These are phyloP conservation scores for Exophiala mesophila DNA, from an alignment of 2,329 filamentous ascomycete species.

Conservation along the genomic window DNA sequence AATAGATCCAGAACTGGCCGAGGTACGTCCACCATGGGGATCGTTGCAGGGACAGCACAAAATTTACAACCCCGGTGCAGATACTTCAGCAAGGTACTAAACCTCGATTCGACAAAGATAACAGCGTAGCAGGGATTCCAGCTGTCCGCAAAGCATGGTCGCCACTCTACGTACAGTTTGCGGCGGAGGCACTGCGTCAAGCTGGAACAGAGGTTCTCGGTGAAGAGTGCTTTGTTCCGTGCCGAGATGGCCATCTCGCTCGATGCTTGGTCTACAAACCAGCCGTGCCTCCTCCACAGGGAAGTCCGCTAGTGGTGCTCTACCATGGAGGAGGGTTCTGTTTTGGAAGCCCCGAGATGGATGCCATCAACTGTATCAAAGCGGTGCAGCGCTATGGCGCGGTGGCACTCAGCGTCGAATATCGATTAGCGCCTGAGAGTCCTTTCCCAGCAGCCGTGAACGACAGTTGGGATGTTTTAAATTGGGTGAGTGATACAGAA, in stretches of 20 bases:
- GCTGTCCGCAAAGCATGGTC: background rate
- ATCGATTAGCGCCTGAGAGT: conserved; percentile 15
- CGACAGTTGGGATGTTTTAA: conserved; percentile 14
- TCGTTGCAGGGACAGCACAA: background rate
- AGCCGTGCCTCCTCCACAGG: conserved; percentile 34
- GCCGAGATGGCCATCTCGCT: conserved; percentile 1
- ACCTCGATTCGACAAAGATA: conserved; percentile 1
- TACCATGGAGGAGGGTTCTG: conserved; percentile 24
- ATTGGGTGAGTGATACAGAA: conserved; percentile 25
- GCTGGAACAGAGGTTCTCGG: background rate
- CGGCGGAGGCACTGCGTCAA: background rate
- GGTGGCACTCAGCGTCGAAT: conserved; percentile 7
- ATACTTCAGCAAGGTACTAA: conserved; percentile 1
- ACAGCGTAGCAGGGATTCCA: background rate
- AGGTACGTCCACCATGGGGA: background rate
- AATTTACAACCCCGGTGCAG: background rate
- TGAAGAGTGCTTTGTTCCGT: background rate
- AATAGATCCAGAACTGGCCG: conserved; percentile 1
- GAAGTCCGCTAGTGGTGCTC: conserved; percentile 47
- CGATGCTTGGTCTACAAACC: conserved; percentile 2
- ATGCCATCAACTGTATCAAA: conserved; percentile 5
- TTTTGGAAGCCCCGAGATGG: conserved; percentile 20
- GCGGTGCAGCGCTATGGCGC: conserved; percentile 11
- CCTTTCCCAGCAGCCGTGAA: conserved; percentile 10
- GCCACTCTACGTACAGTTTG: conserved; percentile 2